Percentiles rank a stretch among this genome's conserved stretches.
Conservation (phyloP, 768 basidiomycete species). For the Tulasnella sp. region DNA sequence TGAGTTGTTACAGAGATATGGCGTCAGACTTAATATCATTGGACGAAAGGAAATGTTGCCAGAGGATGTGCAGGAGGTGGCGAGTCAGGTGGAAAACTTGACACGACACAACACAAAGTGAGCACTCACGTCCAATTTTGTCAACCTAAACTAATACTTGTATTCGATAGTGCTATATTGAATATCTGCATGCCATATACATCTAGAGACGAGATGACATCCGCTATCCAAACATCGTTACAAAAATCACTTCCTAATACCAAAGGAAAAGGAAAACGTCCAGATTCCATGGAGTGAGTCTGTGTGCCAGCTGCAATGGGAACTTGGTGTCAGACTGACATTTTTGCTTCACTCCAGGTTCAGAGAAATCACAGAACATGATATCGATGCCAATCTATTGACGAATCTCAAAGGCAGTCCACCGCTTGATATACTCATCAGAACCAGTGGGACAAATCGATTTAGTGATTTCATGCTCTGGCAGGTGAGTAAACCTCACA, state of each 20-base stretch:
- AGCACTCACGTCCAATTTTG: background rate
- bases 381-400: conserved; percentile 54
- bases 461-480: conserved; percentile 86
- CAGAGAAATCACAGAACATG: conserved; percentile 49
- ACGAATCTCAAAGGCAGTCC: conserved; percentile 53
- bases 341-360: background rate
- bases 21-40: conserved; percentile 71
- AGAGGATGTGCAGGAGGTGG: conserved; percentile 51
- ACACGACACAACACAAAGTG: conserved; percentile 64
- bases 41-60: conserved; percentile 71
- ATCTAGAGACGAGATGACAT: conserved; percentile 80
- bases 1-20: conserved; percentile 65
- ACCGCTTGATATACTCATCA: conserved; percentile 76
- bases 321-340: background rate
- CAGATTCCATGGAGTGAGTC: too few species aligned
- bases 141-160: background rate
- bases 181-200: conserved; percentile 91
- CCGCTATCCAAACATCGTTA: conserved; percentile 44
- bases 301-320: conserved; percentile 8
- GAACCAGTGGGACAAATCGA: conserved; percentile 82
- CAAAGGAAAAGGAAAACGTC: too few species aligned
- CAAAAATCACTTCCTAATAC: conserved; percentile 25
- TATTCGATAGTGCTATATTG: conserved; percentile 52
- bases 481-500: conserved; percentile 52
- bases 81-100: conserved; percentile 57